A percentile compares a stretch with the other conserved stretches of the same genome.
phyloP scores from a whole-genome alignment of 1,284 basidiomycete species.

The Amylostereum areolatum region DNA sequence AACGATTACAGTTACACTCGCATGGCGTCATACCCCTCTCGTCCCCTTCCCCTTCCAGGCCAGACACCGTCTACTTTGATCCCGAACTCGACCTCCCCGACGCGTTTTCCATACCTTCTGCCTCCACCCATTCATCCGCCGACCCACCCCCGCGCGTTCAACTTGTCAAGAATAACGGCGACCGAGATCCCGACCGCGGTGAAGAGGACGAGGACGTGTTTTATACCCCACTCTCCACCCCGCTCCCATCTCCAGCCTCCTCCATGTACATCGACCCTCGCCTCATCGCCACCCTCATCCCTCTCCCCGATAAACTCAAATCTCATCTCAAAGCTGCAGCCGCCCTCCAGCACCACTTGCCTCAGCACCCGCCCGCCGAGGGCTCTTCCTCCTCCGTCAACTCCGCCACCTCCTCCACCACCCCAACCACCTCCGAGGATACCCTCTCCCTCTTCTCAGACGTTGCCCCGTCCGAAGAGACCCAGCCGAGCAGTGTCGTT shows the following conservation, averaged over 20 bases:
- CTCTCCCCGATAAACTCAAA: slow-evolving; percentile 9
- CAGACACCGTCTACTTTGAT: slow-evolving; percentile 1
- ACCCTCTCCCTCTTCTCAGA: slow-evolving; percentile 14
- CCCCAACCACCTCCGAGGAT: slow-evolving; percentile 23
- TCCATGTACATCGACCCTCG: slow-evolving; percentile 33
- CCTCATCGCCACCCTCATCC: slow-evolving; percentile 20
- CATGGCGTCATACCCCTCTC: background rate
- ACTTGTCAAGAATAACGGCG: slow-evolving; percentile 6
- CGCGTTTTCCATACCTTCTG: background rate
- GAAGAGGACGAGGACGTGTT: slow-evolving; percentile 41
- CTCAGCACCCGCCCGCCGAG: slow-evolving; percentile 6
- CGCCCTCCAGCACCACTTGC: slow-evolving; percentile 6
- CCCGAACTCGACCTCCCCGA: background rate
- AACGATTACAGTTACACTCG: background rate
- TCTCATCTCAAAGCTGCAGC: slow-evolving; percentile 11
- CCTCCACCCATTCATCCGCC: slow-evolving; percentile 20
- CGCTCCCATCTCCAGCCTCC: slow-evolving; percentile 40
- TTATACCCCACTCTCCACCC: slow-evolving; percentile 38
- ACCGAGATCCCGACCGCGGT: slow-evolving; percentile 22
- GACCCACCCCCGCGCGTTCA: slow-evolving; percentile 13
- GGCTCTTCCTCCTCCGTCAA: slow-evolving; percentile 18
- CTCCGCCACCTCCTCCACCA: slow-evolving; percentile 21
- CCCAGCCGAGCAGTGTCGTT: background rate
- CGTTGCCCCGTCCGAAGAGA: background rate
- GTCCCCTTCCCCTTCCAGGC: slow-evolving; percentile 3